phyloP scores from a whole-genome alignment of 805 yeast genomes.

The Starmerella geochares region DNA sequence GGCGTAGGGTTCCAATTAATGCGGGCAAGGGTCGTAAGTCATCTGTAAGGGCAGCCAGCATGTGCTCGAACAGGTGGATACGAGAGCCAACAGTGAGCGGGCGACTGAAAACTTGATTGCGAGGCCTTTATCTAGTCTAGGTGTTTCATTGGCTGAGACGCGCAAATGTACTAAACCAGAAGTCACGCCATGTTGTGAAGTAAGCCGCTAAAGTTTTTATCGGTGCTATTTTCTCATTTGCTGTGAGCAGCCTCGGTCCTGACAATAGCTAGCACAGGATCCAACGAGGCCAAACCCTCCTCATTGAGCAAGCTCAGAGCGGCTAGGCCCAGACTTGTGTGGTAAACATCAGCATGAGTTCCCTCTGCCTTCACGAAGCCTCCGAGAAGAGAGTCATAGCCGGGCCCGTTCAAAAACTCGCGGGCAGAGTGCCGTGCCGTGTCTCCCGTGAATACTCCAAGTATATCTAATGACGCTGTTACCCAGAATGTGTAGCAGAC shows the following conservation, averaged over 20 bases:
- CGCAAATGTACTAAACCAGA: too few species aligned
- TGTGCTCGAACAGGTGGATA: too few species aligned
- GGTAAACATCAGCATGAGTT: constrained; percentile 51
- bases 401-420: constrained; percentile 41
- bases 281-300: constrained; percentile 24
- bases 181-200: too few species aligned
- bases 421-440: constrained; percentile 27
- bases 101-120: too few species aligned
- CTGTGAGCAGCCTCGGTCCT: neutral
- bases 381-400: constrained; percentile 58
- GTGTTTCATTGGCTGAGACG: too few species aligned
- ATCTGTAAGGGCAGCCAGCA: too few species aligned
- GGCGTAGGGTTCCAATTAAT: neutral
- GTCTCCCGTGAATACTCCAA: constrained; percentile 28
- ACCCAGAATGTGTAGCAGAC: constrained; percentile 88
- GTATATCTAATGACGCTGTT: constrained; percentile 44
- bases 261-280: constrained; percentile 28
- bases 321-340: constrained; percentile 47
- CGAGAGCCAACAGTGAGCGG: too few species aligned
- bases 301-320: constrained; percentile 33
- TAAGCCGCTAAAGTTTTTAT: too few species aligned
- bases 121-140: too few species aligned
- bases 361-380: constrained; percentile 65
- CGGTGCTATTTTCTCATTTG: too few species aligned
- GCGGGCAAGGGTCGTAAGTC: neutral